phyloP scores from a whole-genome alignment of 495 filamentous ascomycete species.

The Collariella sp. region DNA sequence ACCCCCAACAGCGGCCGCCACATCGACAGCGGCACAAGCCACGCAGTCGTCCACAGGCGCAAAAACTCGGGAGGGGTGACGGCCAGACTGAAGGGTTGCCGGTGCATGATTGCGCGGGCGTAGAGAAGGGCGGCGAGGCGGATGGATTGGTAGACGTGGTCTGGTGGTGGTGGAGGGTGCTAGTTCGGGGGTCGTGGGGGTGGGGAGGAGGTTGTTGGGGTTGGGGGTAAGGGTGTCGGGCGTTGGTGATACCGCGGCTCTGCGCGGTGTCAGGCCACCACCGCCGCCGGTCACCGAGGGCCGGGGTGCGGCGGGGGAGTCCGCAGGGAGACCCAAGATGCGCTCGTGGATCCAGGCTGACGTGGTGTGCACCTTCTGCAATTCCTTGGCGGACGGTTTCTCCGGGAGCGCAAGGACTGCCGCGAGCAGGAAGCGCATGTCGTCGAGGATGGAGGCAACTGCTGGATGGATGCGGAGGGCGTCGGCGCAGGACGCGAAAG shows the following conservation, averaged over 20 bases:
- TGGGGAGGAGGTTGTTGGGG: not conserved
- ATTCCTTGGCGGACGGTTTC: constrained; percentile 20
- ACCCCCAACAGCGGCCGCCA: constrained; percentile 30
- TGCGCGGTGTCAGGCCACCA: constrained; percentile 4
- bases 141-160: constrained; percentile 30
- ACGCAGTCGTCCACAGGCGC: constrained; percentile 31
- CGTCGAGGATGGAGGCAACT: constrained; percentile 33
- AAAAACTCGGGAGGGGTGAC: constrained; percentile 19
- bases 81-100: constrained; percentile 22
- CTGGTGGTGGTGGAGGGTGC: not conserved
- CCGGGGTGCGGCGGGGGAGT: constrained; percentile 8
- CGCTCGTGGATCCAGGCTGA: constrained; percentile 30
- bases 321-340: constrained; percentile 20
- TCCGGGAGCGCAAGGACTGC: constrained; percentile 26
- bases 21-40: constrained; percentile 26
- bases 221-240: not conserved
- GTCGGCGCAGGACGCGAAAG: constrained; percentile 24
- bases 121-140: constrained; percentile 29
- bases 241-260: not conserved
- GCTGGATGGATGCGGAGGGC: constrained; percentile 24
- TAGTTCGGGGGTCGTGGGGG: not conserved
- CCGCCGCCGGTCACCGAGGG: too few relatives aligned
- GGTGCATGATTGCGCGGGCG: constrained; percentile 24
- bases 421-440: constrained; percentile 30
- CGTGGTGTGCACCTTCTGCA: constrained; percentile 27